These are phyloP conservation scores for Tolypocladium sp. DNA, from an alignment of 2,329 filamentous ascomycete genomes.

Conservation along the genomic window DNA sequence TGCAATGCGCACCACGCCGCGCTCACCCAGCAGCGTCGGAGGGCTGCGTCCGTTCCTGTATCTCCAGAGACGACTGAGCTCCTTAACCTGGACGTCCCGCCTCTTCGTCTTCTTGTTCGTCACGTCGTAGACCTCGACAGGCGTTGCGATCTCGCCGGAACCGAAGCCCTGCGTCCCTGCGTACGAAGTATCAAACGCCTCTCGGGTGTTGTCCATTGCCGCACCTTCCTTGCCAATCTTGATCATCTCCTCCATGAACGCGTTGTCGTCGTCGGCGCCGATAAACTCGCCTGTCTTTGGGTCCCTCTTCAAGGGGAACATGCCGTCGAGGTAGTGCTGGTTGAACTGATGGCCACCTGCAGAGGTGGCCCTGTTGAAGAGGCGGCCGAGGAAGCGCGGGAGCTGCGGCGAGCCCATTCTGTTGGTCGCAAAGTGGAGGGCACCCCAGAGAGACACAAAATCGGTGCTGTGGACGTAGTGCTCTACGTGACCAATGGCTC, in stretches of 20 bases:
- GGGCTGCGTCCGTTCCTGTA: conserved; percentile 53
- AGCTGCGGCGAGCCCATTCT: conserved; percentile 30
- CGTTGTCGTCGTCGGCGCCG: conserved; percentile 38
- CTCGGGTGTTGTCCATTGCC: conserved; percentile 32
- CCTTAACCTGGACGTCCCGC: conserved; percentile 41
- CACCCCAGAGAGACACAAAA: conserved; percentile 66
- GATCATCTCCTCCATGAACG: conserved; percentile 53
- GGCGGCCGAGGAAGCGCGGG: conserved; percentile 51
- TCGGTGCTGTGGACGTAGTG: conserved; percentile 71
- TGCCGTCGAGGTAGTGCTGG: conserved; percentile 53
- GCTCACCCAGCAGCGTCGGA: conserved; percentile 23
- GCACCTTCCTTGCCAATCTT: conserved; percentile 33
- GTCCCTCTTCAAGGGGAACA: conserved; percentile 45
- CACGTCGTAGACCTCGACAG: conserved; percentile 29
- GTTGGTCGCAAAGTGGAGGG: conserved; percentile 56
- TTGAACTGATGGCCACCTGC: conserved; percentile 49
- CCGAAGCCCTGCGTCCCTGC: conserved; percentile 29
- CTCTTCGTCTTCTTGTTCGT: conserved; percentile 15
- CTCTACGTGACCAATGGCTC: conserved; percentile 62
- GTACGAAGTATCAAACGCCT: conserved; percentile 39
- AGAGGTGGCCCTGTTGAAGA: conserved; percentile 45
- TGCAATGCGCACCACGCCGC: conserved; percentile 27
- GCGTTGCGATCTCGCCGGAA: conserved; percentile 20
- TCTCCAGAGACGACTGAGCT: conserved; percentile 53
- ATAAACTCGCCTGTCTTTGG: conserved; percentile 28